Base-by-base conservation (phyloP, 2,329 filamentous ascomycete species). In the Lithohypha guttulata region DNA sequence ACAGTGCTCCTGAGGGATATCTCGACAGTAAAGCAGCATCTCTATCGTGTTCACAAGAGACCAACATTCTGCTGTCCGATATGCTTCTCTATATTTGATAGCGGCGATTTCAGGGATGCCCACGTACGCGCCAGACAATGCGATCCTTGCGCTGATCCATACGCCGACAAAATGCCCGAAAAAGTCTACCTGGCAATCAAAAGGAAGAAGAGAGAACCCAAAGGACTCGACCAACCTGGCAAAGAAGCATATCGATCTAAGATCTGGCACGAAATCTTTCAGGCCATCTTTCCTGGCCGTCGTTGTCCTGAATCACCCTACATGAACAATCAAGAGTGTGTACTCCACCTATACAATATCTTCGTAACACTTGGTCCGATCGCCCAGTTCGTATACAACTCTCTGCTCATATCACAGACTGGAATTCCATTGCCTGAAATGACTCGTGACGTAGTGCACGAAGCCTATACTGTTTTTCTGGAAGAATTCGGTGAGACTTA, bases 1-100 rank as follows among this genome's bases (percentile, higher is more conserved):
- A 39, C 19, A 4, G 27, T 33, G 13, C 33, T 21, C 17, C 22
- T 46, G 2, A 42, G 29, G 14, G 35, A 25, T 18, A 44, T 46
- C 18, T 17, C 44, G 13, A 34, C 34, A 18, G 14, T 46, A 13
- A 46, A 46, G 30, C 44, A 46, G 28, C 44, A 46, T 30, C 31
- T 46, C 10, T 46, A 46, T 27, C 22, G 44, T 4, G 34, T 46
- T 25, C 40, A 44, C 25, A n/a, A n/a, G 13, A 23, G 38, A 6
- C 43, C 42, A 6, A 32, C 42, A n/a, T 34, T 36, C 30, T 41
- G 30, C n/a, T 47, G 41, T 39, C 28, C 21, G 10, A 28, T 34
- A 9, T 42, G 41, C 28, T 43, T 33, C 20, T n/a, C 10, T 7
- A 20, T 13, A 4, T 46, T 46, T 14, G 18, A 25, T 11, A 27